These are phyloP conservation scores for Solioccasus polychromus DNA, from an alignment of 768 basidiomycete genomes.

Conservation along the genomic window DNA sequence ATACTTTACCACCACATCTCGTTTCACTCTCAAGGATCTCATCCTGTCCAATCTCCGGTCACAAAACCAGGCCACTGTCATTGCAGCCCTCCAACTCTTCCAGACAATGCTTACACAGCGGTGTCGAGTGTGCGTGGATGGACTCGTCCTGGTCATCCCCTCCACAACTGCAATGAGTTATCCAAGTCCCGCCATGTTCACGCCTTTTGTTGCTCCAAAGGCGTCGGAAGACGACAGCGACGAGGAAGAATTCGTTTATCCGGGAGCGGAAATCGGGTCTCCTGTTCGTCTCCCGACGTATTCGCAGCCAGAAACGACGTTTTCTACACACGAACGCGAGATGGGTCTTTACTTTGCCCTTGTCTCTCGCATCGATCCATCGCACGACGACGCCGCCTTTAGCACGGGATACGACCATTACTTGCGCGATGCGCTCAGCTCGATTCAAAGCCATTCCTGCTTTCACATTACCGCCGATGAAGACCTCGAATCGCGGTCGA, in stretches of 20 bases:
- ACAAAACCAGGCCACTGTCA: constrained; percentile 57
- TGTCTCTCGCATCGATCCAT: constrained; percentile 74
- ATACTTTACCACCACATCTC: constrained; percentile 84
- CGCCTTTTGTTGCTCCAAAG: constrained; percentile 18
- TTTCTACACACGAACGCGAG: constrained; percentile 80
- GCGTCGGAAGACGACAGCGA: constrained; percentile 44
- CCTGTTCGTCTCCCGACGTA: constrained; percentile 37
- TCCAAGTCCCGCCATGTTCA: constrained; percentile 52
- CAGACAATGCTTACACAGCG: constrained; percentile 71
- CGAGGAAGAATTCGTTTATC: constrained; percentile 49
- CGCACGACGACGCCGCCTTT: constrained; percentile 66
- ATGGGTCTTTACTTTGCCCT: constrained; percentile 76
- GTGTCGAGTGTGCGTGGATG: constrained; percentile 59
- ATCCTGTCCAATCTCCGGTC: constrained; percentile 77
- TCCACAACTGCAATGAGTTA: constrained; percentile 75
- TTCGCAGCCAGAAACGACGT: constrained; percentile 67
- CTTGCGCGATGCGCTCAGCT: constrained; percentile 67
- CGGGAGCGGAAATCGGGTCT: constrained; percentile 25
- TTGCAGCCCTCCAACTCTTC: constrained; percentile 78
- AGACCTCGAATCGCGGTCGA: constrained; percentile 34
- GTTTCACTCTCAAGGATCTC: constrained; percentile 91
- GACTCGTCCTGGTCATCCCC: constrained; percentile 66
- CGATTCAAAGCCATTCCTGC: constrained; percentile 63
- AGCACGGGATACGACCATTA: constrained; percentile 87
- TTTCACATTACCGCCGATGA: constrained; percentile 49